These are phyloP conservation scores for Heracleum sosnowskyi DNA, from an alignment of 129 eudicot species.

Conservation along the genomic window DNA sequence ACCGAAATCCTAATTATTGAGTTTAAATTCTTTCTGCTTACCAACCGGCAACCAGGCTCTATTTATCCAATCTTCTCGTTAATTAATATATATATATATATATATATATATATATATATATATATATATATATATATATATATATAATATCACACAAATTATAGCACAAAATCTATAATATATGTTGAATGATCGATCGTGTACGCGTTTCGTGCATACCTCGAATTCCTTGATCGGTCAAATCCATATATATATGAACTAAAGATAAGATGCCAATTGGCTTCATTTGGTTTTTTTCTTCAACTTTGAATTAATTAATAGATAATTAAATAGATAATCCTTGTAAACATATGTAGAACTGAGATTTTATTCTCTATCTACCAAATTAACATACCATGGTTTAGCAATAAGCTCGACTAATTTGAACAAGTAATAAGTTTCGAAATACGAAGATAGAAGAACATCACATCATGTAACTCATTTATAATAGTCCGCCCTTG, in stretches of 20 bases:
- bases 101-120: no score
- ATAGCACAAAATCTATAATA: neutral
- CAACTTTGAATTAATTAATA: neutral
- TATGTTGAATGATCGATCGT: neutral
- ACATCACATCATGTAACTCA: neutral
- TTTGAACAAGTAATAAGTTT: neutral
- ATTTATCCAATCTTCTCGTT: neutral
- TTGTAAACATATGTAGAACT: neutral
- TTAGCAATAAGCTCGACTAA: neutral
- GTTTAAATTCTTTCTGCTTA: neutral
- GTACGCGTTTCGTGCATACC: constrained; percentile 2
- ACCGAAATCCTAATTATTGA: neutral
- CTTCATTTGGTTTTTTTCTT: neutral
- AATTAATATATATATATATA: no score
- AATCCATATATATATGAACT: neutral
- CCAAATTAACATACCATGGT: neutral
- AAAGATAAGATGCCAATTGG: neutral
- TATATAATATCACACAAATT: neutral
- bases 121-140: no score
- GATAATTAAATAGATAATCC: neutral
- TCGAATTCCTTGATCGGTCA: neutral
- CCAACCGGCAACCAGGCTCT: neutral
- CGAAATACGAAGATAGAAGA: neutral
- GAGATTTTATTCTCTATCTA: neutral
- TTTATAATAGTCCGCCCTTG: neutral